Base-by-base conservation (phyloP, 495 filamentous ascomycete species). In the Tuber indicum region DNA sequence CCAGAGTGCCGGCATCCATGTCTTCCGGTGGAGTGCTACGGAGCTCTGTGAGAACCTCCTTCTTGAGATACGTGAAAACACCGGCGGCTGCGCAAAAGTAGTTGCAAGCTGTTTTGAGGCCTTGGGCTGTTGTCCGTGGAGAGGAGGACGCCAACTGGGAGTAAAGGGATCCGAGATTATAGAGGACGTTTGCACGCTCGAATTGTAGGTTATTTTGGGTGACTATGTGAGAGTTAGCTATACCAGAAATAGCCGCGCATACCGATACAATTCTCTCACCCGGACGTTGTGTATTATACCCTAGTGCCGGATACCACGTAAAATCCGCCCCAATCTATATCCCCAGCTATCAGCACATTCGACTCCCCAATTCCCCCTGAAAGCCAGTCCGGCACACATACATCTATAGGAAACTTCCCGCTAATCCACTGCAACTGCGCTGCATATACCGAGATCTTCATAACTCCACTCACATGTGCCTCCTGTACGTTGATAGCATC, bases 371-470 rank as follows among this genome's bases (percentile, higher is more conserved):
- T 66, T 14, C 58, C 42, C 49, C 39, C 39, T 3, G 26, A 32
- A 77, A 71, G 32, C 72, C 70, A 66, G 70, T 16, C n/a, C 43
- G 71, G 49, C 12, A 45, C 70, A 87, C 91, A 79, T 84, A 96
- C 93, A 87, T 98, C 96, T 79, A 98, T 92, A 39, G 96, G 96
- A 82, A 99, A 98, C 84, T 99, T 99, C 73, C 93, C 94, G 69
- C 91, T 89, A 72, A 99, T 91, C 94, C 94, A 98, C 72, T 96
- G 92, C 73, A 99, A 85, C 86, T 99, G 96, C 41, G 92, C 96
- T 49, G 94, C 93, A 85, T 99, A 99, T 7, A 88, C 88, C 81
- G 94, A 91, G 39, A 99, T 86, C 86, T 96, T 96, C 80, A 88
- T 90, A 79, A 98, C 88, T 42, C 96, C 96, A 82, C 91, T 96